Conservation (phyloP, 192 early-diverging fungal genomes). For the Coemansia sp. region DNA sequence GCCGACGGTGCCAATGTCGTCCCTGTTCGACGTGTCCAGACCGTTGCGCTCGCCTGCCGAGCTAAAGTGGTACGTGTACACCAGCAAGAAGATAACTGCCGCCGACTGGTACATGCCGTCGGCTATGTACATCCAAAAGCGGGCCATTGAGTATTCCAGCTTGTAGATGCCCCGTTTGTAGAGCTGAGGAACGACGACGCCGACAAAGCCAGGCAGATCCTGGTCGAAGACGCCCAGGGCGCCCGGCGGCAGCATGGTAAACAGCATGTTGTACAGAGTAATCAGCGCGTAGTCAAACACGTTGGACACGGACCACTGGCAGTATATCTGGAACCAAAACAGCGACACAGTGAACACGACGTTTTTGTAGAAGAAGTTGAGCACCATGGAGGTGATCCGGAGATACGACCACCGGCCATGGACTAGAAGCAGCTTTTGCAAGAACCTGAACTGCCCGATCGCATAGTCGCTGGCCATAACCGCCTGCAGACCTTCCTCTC, state of each 20-base stretch:
- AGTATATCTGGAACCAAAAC: conserved; percentile 90
- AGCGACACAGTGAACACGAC: conserved; percentile 83
- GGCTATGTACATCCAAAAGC: conserved; percentile 72
- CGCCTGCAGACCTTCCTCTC: conserved; percentile 93
- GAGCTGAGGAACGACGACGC: conserved; percentile 70
- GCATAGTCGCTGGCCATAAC: conserved; percentile 91
- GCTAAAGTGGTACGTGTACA: conserved; percentile 56
- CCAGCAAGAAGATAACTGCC: conserved; percentile 63
- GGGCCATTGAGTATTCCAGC: conserved; percentile 67
- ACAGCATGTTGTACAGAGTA: conserved; percentile 82
- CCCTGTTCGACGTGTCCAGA: conserved; percentile 54
- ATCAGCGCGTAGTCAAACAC: conserved; percentile 87
- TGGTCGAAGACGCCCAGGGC: conserved; percentile 78
- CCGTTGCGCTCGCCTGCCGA: conserved; percentile 54
- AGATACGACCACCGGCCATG: conserved; percentile 93
- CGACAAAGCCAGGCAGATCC: conserved; percentile 67
- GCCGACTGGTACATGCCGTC: conserved; percentile 74
- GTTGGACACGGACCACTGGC: conserved; percentile 76
- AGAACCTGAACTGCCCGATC: conserved; percentile 84
- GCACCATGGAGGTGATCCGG: conserved; percentile 79
- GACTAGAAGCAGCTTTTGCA: conserved; percentile 80
- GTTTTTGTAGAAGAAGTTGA: conserved; percentile 96
- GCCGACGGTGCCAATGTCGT: conserved; percentile 67
- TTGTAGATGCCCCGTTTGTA: conserved; percentile 73
- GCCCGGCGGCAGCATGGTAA: conserved; percentile 81